These are phyloP conservation scores for Rhynchospora tenuis DNA, from an alignment of 176 grass and related monocot species.

Conservation along the genomic window DNA sequence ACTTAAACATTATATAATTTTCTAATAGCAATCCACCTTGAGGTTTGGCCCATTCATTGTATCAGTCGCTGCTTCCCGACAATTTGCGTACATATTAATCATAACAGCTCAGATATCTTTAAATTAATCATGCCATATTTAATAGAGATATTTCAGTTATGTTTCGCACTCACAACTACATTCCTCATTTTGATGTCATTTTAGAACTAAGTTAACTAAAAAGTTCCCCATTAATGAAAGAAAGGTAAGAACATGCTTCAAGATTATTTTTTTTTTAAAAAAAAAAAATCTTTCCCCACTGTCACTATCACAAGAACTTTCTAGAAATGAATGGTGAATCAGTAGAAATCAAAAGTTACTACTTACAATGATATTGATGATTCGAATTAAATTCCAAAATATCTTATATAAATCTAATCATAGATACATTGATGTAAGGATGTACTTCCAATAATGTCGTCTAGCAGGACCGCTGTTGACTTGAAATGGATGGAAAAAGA, in stretches of 20 bases:
- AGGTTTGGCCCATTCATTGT: background rate
- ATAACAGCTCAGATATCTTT: background rate
- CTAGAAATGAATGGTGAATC: background rate
- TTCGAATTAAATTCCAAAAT: no score
- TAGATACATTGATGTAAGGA: background rate
- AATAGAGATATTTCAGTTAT: background rate
- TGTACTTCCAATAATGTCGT: background rate
- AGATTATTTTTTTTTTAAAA: no score
- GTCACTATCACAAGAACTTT: background rate
- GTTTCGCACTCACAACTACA: background rate
- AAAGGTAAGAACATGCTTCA: background rate
- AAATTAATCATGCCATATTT: background rate
- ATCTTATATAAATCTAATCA: background rate
- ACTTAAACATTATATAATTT: background rate
- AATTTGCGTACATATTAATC: slow-evolving; percentile 15
- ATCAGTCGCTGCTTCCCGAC: background rate
- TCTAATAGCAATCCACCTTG: background rate
- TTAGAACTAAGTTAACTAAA: background rate
- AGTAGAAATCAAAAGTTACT: background rate
- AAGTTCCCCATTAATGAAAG: background rate
- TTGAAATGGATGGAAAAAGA: background rate
- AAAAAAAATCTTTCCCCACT: background rate
- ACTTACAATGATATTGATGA: background rate
- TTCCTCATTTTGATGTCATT: background rate
- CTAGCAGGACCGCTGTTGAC: background rate